These are phyloP conservation scores for Phytophthora pseudosyringae DNA, from an alignment of 352 stramenopile species.

Conservation along the genomic window DNA sequence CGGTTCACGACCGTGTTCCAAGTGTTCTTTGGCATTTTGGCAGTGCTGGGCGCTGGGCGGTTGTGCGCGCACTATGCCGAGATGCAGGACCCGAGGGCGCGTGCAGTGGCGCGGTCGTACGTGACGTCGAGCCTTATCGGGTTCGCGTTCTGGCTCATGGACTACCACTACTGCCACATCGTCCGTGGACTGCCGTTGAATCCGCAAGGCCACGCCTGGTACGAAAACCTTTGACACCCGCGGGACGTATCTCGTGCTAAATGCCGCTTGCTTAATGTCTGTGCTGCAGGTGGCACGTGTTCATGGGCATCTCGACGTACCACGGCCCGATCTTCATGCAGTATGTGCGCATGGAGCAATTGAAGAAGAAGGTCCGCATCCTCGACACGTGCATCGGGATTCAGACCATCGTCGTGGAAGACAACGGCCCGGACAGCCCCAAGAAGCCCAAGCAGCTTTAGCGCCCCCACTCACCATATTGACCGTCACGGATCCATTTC, in stretches of 20 bases:
- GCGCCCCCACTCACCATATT: constrained; percentile 4
- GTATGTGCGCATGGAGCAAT: constrained; percentile 83
- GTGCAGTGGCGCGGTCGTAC: constrained; percentile 67
- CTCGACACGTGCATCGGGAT: constrained; percentile 61
- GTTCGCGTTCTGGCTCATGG: constrained; percentile 76
- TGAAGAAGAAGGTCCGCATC: constrained; percentile 68
- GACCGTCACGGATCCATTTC: constrained; percentile 1
- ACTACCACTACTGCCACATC: constrained; percentile 81
- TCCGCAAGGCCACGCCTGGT: constrained; percentile 82
- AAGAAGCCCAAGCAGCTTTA: constrained; percentile 51
- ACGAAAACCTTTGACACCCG: constrained; percentile 4
- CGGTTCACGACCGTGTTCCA: constrained; percentile 83
- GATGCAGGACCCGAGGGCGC: constrained; percentile 60
- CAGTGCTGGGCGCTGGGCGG: constrained; percentile 53
- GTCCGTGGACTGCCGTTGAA: constrained; percentile 70
- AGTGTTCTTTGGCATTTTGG: constrained; percentile 73
- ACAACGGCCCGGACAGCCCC: constrained; percentile 11
- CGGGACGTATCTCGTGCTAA: neutral
- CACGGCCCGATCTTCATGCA: constrained; percentile 88
- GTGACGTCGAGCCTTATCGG: constrained; percentile 67
- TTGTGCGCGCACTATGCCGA: constrained; percentile 68
- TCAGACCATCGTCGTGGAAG: constrained; percentile 68
- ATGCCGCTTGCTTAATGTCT: constrained; percentile 5
- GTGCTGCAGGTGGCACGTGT: constrained; percentile 72
- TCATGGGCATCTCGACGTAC: constrained; percentile 83